phyloP scores from a whole-genome alignment of 116 monocot species.

The Dioscorea cayenensis region DNA sequence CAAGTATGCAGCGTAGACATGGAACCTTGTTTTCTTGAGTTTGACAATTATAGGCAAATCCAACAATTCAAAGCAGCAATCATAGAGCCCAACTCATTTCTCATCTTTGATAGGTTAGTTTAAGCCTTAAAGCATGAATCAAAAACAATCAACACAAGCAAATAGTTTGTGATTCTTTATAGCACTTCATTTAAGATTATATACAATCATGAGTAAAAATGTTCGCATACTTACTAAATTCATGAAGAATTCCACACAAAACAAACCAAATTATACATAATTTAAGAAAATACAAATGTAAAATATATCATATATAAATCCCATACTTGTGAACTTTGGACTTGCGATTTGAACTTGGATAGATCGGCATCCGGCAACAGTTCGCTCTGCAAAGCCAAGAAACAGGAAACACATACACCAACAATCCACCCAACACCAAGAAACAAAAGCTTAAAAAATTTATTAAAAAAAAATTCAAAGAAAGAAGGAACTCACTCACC shows the following conservation, averaged over 20 bases:
- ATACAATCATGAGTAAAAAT: not conserved
- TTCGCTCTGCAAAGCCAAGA: slow-evolving; percentile 11
- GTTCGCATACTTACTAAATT: too few relatives aligned
- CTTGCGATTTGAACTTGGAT: slow-evolving; percentile 34
- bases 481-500: slow-evolving; percentile 11
- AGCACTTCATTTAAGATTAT: not conserved
- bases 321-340: slow-evolving; percentile 27
- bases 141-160: too few relatives aligned
- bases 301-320: too few relatives aligned
- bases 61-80: too few relatives aligned
- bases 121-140: too few relatives aligned
- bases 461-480: not conserved
- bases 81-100: too few relatives aligned
- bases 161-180: too few relatives aligned
- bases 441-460: too few relatives aligned
- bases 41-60: too few relatives aligned
- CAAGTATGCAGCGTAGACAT: too few relatives aligned
- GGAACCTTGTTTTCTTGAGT: too few relatives aligned
- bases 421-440: not conserved
- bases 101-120: too few relatives aligned
- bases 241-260: not conserved
- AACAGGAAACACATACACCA: not conserved
- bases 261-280: not conserved
- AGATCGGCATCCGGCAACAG: slow-evolving; percentile 32
- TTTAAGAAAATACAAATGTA: not conserved